Evolutionary conservation across 1,284 basidiomycete genomes (phyloP).

Genomic region (Sphagnurus paluster): DNA sequence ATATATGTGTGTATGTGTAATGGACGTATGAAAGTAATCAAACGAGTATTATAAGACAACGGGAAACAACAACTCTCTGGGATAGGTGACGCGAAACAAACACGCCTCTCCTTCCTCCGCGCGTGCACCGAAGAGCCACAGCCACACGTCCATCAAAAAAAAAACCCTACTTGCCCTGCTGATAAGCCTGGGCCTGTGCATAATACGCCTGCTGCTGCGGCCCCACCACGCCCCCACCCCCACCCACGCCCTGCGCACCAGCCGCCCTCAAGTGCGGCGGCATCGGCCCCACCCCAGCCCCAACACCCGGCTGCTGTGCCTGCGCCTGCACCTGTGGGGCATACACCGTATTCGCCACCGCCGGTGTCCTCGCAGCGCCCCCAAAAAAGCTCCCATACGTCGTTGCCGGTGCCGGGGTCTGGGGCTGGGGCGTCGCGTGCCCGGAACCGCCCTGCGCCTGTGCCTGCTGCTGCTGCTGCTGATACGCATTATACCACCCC

Average conservation of each 20-base stretch:
- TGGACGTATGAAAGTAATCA: no score
- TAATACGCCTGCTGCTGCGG: conserved; percentile 27
- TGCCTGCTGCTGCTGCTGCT: conserved; percentile 18
- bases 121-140: no score
- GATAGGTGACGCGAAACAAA: no score
- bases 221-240: conserved; percentile 14
- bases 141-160: no score
- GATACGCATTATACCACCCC: conserved; percentile 35
- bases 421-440: conserved; percentile 51
- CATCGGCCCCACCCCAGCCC: conserved; percentile 27
- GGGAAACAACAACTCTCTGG: no score
- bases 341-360: conserved; percentile 48
- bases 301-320: no score
- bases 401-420: conserved; percentile 18
- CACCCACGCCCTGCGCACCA: conserved; percentile 1
- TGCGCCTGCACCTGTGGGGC: conserved; percentile 5
- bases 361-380: conserved; percentile 33
- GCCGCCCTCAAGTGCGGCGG: conserved; percentile 30
- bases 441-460: conserved; percentile 35
- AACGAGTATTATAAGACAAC: no score
- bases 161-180: no score
- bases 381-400: conserved; percentile 37
- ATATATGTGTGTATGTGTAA: no score
- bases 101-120: no score
- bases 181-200: conserved; percentile 23